Percentiles rank a stretch among this genome's conserved stretches.
phyloP scores from a whole-genome alignment of 1,284 basidiomycete species.

The Abortiporus biennis region DNA sequence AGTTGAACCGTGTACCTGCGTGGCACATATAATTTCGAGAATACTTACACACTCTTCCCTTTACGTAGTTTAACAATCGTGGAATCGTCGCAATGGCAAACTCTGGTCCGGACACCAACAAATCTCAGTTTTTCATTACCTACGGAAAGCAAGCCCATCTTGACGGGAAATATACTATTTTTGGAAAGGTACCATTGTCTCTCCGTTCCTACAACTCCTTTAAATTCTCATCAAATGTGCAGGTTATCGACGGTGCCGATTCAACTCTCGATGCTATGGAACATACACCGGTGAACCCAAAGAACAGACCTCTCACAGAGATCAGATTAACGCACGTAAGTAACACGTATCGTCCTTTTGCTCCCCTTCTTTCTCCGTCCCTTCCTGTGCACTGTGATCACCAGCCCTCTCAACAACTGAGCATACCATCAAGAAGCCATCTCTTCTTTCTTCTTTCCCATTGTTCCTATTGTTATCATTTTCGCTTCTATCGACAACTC shows the following conservation, averaged over 20 bases:
- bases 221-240: background rate
- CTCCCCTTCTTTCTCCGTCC: background rate
- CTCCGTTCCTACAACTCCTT: background rate
- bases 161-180: conserved; percentile 92
- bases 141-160: conserved; percentile 90
- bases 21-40: background rate
- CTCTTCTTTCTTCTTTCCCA: background rate
- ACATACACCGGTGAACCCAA: conserved; percentile 83
- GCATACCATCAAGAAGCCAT: background rate
- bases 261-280: conserved; percentile 89
- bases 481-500: no score
- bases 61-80: conserved; percentile 79
- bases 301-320: conserved; percentile 83
- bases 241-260: conserved; percentile 91
- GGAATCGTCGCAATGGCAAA: conserved; percentile 98
- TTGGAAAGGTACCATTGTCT: conserved; percentile 50
- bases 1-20: conserved; percentile 1
- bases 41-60: background rate
- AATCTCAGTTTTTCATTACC: conserved; percentile 93
- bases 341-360: conserved; percentile 12
- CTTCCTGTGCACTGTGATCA: background rate
- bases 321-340: conserved; percentile 77
- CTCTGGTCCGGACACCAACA: conserved; percentile 89
- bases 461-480: no score
- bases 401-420: background rate